These are phyloP conservation scores for Crithidia bombi DNA, from an alignment of 208 protist genomes.

Conservation along the genomic window DNA sequence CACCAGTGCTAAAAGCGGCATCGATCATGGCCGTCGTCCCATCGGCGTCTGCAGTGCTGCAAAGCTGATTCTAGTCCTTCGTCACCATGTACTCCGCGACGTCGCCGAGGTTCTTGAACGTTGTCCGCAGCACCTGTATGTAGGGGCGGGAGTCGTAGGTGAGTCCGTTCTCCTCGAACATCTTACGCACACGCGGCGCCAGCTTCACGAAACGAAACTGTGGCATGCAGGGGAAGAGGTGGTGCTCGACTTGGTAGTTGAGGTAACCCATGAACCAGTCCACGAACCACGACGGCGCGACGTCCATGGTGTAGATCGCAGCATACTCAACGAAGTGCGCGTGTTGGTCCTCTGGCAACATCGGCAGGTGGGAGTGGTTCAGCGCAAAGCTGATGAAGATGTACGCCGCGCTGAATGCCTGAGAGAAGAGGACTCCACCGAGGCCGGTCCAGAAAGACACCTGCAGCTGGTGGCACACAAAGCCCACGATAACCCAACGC, in stretches of 20 bases:
- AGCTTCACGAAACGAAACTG: slow-evolving; percentile 73
- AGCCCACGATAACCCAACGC: slow-evolving; percentile 48
- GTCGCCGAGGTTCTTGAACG: slow-evolving; percentile 66
- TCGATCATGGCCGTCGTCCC: too few relatives aligned
- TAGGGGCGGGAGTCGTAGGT: slow-evolving; percentile 61
- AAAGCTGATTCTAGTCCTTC: slow-evolving; percentile 33
- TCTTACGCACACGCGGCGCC: slow-evolving; percentile 44
- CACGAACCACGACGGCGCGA: slow-evolving; percentile 50
- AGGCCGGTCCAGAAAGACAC: slow-evolving; percentile 52
- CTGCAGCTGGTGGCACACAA: slow-evolving; percentile 44
- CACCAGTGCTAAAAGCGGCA: too few relatives aligned
- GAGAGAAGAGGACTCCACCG: slow-evolving; percentile 51
- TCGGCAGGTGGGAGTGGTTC: slow-evolving; percentile 78
- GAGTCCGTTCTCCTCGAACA: slow-evolving; percentile 74
- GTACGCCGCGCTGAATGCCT: slow-evolving; percentile 69
- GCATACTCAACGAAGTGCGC: slow-evolving; percentile 78
- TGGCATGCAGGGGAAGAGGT: slow-evolving; percentile 88
- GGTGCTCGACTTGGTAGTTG: slow-evolving; percentile 90
- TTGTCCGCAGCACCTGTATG: slow-evolving; percentile 40
- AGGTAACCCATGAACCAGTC: slow-evolving; percentile 84
- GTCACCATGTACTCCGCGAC: slow-evolving; percentile 48
- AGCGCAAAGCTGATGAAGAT: slow-evolving; percentile 84
- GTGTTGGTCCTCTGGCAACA: slow-evolving; percentile 50
- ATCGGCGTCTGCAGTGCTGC: too few relatives aligned
- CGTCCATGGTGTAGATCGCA: slow-evolving; percentile 75